Evolutionary conservation across 169 alveolate genomes (phyloP).

Genomic region (Babesia bovis): DNA sequence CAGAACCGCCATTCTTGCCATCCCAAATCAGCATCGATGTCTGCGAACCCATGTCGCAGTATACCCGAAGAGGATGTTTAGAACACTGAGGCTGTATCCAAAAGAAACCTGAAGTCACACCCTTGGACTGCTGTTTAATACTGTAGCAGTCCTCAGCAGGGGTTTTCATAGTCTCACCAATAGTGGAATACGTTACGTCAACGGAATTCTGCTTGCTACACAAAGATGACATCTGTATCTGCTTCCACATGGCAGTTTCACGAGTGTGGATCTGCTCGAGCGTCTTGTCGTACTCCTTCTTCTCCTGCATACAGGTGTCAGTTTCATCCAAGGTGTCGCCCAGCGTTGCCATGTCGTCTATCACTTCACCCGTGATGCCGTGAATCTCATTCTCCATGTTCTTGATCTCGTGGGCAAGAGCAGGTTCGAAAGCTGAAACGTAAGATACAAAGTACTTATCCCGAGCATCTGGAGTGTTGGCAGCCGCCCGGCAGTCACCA

Average conservation of each 20-base stretch:
- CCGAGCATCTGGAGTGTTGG: constrained; percentile 86
- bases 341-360: constrained; percentile 74
- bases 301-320: constrained; percentile 58
- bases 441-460: constrained; percentile 87
- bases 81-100: constrained; percentile 89
- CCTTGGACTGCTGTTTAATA: constrained; percentile 64
- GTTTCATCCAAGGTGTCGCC: constrained; percentile 67
- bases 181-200: constrained; percentile 24
- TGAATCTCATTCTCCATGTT: constrained; percentile 82
- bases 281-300: constrained; percentile 74
- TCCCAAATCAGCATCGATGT: constrained; percentile 58
- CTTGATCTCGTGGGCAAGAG: constrained; percentile 72
- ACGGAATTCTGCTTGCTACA: constrained; percentile 28
- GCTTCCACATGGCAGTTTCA: constrained; percentile 68
- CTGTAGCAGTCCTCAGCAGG: constrained; percentile 88
- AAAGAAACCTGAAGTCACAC: constrained; percentile 86
- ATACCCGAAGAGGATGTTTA: constrained; percentile 82
- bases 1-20: constrained; percentile 15
- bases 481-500: constrained; percentile 85
- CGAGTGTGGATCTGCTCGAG: constrained; percentile 68
- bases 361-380: constrained; percentile 72
- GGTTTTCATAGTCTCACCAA: constrained; percentile 81
- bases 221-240: constrained; percentile 66
- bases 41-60: constrained; percentile 82
- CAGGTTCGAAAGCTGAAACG: constrained; percentile 78